Conservation (phyloP, 805 yeast species). For the Wickerhamiella siamensis region DNA sequence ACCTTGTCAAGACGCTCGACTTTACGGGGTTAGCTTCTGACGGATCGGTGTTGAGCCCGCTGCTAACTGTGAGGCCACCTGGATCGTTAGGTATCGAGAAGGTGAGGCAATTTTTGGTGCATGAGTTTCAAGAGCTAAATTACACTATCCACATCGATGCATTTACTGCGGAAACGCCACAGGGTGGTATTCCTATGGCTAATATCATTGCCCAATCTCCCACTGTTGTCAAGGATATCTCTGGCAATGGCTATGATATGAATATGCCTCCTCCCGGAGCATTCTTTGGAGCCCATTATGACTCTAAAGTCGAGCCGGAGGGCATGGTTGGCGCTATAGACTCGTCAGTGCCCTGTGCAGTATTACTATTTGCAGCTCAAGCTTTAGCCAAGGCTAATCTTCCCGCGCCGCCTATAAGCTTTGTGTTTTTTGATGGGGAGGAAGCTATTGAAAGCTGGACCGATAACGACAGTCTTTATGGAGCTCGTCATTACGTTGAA, state of each 20-base stretch:
- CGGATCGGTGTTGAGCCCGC: constrained; percentile 15
- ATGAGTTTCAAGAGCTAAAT: constrained; percentile 23
- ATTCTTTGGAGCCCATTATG: constrained; percentile 42
- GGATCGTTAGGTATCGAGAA: constrained; percentile 11
- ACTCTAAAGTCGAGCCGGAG: constrained; percentile 34
- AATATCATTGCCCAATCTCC: constrained; percentile 18
- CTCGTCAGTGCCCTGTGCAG: constrained; percentile 43
- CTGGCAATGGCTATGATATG: not conserved
- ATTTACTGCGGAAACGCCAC: constrained; percentile 27
- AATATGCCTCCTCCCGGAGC: constrained; percentile 20
- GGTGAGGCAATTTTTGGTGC: constrained; percentile 13
- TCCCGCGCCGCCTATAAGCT: constrained; percentile 28
- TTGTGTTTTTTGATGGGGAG: constrained; percentile 47
- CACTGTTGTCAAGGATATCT: not conserved
- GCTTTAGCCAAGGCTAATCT: constrained; percentile 4
- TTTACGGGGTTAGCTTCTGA: not conserved
- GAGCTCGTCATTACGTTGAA: constrained; percentile 36
- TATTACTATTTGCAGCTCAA: constrained; percentile 33
- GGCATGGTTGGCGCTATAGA: constrained; percentile 50
- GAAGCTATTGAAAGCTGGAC: constrained; percentile 45
- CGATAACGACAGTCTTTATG: constrained; percentile 39
- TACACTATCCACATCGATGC: constrained; percentile 21
- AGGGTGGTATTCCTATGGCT: constrained; percentile 24
- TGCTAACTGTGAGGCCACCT: constrained; percentile 17
- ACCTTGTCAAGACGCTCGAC: not conserved